Conservation (phyloP, 345 rosid species). For the rapeseed (Brassica napus) region Da-Ae NC_063436.1:32103001-32103500, state of each 20-base stretch:
- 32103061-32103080: slow-evolving; percentile 6
- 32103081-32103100: neutral
- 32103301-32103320: neutral
- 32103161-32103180: neutral
- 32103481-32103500: neutral
- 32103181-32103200: slow-evolving; percentile 2
- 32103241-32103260: slow-evolving; percentile 12
- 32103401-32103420: slow-evolving; percentile 10
- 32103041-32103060: slow-evolving; percentile 27
- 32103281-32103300: slow-evolving; percentile 1
- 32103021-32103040: slow-evolving; percentile 22
- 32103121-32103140: neutral
- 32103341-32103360: neutral
- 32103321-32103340: slow-evolving; percentile 18
- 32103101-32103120: slow-evolving; percentile 9
- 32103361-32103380: neutral
- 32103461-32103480: slow-evolving; percentile 10
- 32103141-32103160: neutral
- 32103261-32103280: slow-evolving; percentile 18
- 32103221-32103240: slow-evolving; percentile 14
- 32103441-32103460: slow-evolving; percentile 27
- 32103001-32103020: slow-evolving; percentile 18
- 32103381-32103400: neutral
- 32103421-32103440: neutral
- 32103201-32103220: slow-evolving; percentile 7